phyloP scores from a whole-genome alignment of 2,329 filamentous ascomycete genomes.

The Capronia americana region DNA sequence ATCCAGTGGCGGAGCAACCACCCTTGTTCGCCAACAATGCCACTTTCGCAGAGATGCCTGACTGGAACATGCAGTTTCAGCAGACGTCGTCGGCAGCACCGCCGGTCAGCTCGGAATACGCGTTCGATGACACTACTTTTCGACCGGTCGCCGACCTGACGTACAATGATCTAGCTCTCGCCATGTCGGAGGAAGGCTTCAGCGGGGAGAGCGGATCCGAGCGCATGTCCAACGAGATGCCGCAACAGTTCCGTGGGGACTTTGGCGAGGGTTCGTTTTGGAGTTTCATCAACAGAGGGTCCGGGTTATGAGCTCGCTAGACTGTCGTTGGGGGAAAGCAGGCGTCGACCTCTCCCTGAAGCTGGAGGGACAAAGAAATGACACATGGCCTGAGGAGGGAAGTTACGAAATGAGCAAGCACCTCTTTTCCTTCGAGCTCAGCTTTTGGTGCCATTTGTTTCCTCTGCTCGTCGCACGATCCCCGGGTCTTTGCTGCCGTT shows the following conservation, averaged over 20 bases:
- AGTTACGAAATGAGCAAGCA: no score
- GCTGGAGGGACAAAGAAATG: neutral
- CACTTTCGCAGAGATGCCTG: constrained; percentile 7
- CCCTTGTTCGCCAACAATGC: constrained; percentile 4
- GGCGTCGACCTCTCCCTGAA: neutral
- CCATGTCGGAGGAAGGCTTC: constrained; percentile 12
- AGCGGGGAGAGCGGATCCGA: neutral
- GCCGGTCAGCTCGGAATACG: neutral
- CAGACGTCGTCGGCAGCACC: neutral
- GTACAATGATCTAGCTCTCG: constrained; percentile 18
- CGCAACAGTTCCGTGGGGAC: constrained; percentile 18
- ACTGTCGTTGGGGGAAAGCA: neutral
- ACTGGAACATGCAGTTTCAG: constrained; percentile 16
- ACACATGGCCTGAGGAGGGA: neutral
- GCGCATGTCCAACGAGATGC: constrained; percentile 3
- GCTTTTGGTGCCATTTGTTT: no score
- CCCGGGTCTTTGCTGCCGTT: no score
- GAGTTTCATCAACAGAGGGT: constrained; percentile 16
- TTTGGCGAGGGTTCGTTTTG: constrained; percentile 21
- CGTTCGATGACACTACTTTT: constrained; percentile 16
- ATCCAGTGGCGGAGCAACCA: constrained; percentile 3
- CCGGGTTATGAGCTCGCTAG: neutral
- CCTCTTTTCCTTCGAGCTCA: no score
- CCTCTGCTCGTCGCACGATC: no score
- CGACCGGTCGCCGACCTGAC: constrained; percentile 20